Conservation (phyloP, 2,329 filamentous ascomycete species). For the Beauveria brongniartii region DNA sequence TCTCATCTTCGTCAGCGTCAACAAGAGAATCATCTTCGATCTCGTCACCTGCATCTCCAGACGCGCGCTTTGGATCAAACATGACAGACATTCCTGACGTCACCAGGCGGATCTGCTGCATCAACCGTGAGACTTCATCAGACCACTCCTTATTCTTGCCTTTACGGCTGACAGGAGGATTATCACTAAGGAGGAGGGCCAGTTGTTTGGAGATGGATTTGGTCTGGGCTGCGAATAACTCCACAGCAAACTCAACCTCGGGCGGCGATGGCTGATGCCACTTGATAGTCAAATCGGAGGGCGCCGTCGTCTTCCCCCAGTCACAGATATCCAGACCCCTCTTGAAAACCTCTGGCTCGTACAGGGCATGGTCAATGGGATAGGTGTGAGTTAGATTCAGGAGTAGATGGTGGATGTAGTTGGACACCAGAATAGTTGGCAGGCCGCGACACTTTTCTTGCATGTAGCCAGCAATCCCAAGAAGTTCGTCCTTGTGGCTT, state of each 20-base stretch:
- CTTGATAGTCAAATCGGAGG: conserved; percentile 69
- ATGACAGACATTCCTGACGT: conserved; percentile 83
- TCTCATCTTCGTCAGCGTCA: conserved; percentile 42
- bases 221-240: conserved; percentile 79
- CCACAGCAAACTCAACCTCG: conserved; percentile 82
- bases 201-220: conserved; percentile 68
- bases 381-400: conserved; percentile 94
- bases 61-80: conserved; percentile 72
- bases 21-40: conserved; percentile 43
- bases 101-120: conserved; percentile 81
- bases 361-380: conserved; percentile 79
- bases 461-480: conserved; percentile 92
- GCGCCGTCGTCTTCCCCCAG: conserved; percentile 75
- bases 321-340: conserved; percentile 67
- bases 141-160: conserved; percentile 99
- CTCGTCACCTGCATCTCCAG: conserved; percentile 38
- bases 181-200: conserved; percentile 69
- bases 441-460: conserved; percentile 90
- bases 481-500: conserved; percentile 79
- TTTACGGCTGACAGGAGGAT: conserved; percentile 76
- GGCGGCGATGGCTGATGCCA: conserved; percentile 81
- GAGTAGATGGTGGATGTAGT: conserved; percentile 92
- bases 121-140: conserved; percentile 84
- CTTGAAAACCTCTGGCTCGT: conserved; percentile 67
- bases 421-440: conserved; percentile 91